phyloP scores from a whole-genome alignment of 2,329 filamentous ascomycete species.

The Pseudopithomyces chartarum region DNA sequence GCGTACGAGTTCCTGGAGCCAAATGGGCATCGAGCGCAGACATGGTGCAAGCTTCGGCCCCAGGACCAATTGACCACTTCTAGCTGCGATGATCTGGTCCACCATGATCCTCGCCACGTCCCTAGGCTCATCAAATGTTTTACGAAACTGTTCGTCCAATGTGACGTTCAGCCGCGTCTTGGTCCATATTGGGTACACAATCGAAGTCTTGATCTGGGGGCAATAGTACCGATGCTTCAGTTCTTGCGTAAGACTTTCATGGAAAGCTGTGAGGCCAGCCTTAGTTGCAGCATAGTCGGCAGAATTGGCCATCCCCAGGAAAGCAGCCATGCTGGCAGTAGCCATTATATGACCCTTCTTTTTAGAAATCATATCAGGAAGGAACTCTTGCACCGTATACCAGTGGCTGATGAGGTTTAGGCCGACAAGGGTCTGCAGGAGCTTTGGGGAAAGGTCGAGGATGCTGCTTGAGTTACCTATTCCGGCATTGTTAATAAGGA shows the following conservation, averaged over 20 bases:
- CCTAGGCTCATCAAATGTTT: conserved; percentile 45
- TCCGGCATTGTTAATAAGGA: conserved; percentile 45
- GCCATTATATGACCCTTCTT: conserved; percentile 45
- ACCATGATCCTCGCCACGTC: conserved; percentile 50
- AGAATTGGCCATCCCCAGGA: conserved; percentile 35
- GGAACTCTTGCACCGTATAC: conserved; percentile 43
- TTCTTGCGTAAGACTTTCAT: conserved; percentile 46
- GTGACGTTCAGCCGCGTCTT: conserved; percentile 45
- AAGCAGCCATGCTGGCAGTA: conserved; percentile 42
- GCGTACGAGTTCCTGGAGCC: conserved; percentile 41
- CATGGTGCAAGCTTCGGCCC: conserved; percentile 31
- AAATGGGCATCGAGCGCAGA: conserved; percentile 36
- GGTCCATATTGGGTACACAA: conserved; percentile 51
- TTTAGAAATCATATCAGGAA: conserved; percentile 44
- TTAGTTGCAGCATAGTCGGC: conserved; percentile 45
- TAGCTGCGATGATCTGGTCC: conserved; percentile 48
- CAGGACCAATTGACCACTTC: conserved; percentile 49
- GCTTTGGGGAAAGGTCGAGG: conserved; percentile 33
- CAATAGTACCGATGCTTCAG: conserved; percentile 49
- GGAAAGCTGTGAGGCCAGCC: conserved; percentile 37
- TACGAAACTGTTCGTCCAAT: conserved; percentile 32
- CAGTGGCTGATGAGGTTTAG: conserved; percentile 45
- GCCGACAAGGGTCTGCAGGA: conserved; percentile 34
- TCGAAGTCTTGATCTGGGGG: conserved; percentile 50
- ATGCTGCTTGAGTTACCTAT: conserved; percentile 42